Evolutionary conservation across 2,329 filamentous ascomycete species (phyloP), one percentile per base, ranked within the genome.

Genomic region (Epichloe typhina): DNA sequence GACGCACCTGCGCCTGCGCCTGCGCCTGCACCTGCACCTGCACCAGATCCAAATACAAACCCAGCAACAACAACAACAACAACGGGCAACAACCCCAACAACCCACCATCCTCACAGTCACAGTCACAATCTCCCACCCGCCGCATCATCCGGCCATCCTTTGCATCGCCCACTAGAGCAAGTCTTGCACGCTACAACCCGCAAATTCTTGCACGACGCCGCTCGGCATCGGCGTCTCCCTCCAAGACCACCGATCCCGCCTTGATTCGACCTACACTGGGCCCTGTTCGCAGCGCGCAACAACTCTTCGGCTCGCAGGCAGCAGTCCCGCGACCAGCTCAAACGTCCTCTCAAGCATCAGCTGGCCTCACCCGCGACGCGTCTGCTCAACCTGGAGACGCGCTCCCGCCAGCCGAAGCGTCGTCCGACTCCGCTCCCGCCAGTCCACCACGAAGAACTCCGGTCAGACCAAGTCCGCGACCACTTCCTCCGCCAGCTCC

Each of bases 121-220:
- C 44, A 44, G 8, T 33, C 33, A 26, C 44, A 36, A 11, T 37
- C 51, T 9, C 38, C 54, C 45, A 44, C 60, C 37, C 62, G 57
- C 52, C 64, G 58, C 35, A 59, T 59, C 35, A 59, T 59, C 45
- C 72, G 73, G 1, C 73, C 77, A 1, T 84, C 81, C 1, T 85
- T 81, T 60, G 77, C 77, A 50, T 84, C 82, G n/a, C 82, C 83
- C 0, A 84, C 82, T 0, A 79, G 74, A 60, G 73, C 82, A 12
- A 86, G 80, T 58, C 65, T 84, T 13, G 71, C 80, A 52, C 75
- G 77, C 55, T 74, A 77, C 46, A 77, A 84, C 54, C 78, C 81
- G 0, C 74, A 80, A 11, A 69, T 82, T 6, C 64, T 82, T 36
- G 67, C 72, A 51, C 69, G 73, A 55, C 62, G 68, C 59, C 58